Conservation (phyloP, 2,329 filamentous ascomycete species). For the Fusarium concolor region DNA sequence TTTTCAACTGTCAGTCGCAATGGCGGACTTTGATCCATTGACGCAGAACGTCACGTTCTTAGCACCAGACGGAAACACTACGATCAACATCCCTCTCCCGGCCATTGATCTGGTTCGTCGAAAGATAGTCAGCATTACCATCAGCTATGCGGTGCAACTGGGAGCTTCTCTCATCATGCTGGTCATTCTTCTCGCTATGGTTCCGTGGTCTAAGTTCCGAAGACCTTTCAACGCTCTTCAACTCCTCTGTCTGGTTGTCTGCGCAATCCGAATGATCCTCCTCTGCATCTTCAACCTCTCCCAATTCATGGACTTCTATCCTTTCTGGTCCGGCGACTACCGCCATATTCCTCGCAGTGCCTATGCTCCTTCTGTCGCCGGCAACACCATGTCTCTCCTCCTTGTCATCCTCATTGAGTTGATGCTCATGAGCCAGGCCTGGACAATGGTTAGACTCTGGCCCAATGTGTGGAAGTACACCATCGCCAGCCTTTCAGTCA, state of each 20-base stretch:
- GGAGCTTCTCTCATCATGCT: slow-evolving; percentile 76
- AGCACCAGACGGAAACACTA: slow-evolving; percentile 47
- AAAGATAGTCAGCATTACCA: slow-evolving; percentile 54
- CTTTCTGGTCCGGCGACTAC: slow-evolving; percentile 66
- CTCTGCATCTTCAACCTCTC: slow-evolving; percentile 70
- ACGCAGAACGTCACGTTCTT: slow-evolving; percentile 53
- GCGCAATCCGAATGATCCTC: slow-evolving; percentile 69
- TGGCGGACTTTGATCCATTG: slow-evolving; percentile 51
- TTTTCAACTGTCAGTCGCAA: slow-evolving; percentile 17
- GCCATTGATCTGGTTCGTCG: slow-evolving; percentile 50
- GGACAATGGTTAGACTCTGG: slow-evolving; percentile 65
- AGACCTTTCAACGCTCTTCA: slow-evolving; percentile 76
- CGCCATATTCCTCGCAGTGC: slow-evolving; percentile 57
- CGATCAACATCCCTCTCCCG: slow-evolving; percentile 49
- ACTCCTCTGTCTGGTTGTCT: slow-evolving; percentile 67
- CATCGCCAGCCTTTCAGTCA: slow-evolving; percentile 49
- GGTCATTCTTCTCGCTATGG: slow-evolving; percentile 74
- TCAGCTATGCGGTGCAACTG: slow-evolving; percentile 78
- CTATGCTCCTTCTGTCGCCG: slow-evolving; percentile 53
- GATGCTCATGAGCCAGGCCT: slow-evolving; percentile 64
- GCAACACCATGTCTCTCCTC: slow-evolving; percentile 57
- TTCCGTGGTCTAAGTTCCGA: slow-evolving; percentile 71
- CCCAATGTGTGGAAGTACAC: slow-evolving; percentile 49
- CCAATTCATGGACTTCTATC: slow-evolving; percentile 71
- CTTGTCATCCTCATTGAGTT: slow-evolving; percentile 59